These are phyloP conservation scores for Paramecium caudatum DNA, from an alignment of 73 alveolate species.

Conservation along the genomic window DNA sequence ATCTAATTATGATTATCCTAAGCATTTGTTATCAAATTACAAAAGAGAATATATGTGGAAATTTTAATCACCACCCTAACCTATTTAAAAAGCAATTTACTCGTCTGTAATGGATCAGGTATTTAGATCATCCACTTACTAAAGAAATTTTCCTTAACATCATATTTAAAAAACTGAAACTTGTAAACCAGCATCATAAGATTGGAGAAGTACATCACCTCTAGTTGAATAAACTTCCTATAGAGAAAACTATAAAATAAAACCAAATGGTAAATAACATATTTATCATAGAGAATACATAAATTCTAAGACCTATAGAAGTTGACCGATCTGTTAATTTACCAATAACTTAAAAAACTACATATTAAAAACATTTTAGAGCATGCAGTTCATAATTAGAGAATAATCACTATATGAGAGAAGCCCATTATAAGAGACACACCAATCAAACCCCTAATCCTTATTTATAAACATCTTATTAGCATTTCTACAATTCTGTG, in stretches of 20 bases:
- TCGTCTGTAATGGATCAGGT: neutral
- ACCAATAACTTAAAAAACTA: slow-evolving; percentile 2
- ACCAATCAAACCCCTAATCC: slow-evolving; percentile 16
- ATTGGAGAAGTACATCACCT: neutral
- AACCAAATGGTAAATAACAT: slow-evolving; percentile 2
- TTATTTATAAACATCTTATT: slow-evolving; percentile 2
- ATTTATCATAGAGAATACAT: neutral
- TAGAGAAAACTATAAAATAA: neutral
- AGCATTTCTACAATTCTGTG: neutral
- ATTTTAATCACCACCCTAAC: neutral
- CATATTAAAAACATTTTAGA: slow-evolving; percentile 1
- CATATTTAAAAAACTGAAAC: slow-evolving; percentile 6
- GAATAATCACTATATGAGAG: slow-evolving; percentile 33
- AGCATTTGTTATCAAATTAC: slow-evolving; percentile 18
- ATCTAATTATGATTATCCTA: slow-evolving; percentile 11
- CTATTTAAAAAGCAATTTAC: neutral
- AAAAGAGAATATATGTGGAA: slow-evolving; percentile 21
- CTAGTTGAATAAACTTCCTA: neutral
- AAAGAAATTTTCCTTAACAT: neutral
- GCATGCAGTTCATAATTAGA: slow-evolving; percentile 29
- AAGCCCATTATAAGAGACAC: slow-evolving; percentile 31
- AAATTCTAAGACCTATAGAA: neutral
- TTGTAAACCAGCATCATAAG: neutral
- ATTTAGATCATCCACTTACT: slow-evolving; percentile 3
- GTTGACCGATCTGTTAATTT: slow-evolving; percentile 20